A percentile compares a stretch with the other conserved stretches of the same genome.
These are phyloP conservation scores for Saccharata proteae DNA, from an alignment of 2,329 filamentous ascomycete genomes.

Conservation along the genomic window DNA sequence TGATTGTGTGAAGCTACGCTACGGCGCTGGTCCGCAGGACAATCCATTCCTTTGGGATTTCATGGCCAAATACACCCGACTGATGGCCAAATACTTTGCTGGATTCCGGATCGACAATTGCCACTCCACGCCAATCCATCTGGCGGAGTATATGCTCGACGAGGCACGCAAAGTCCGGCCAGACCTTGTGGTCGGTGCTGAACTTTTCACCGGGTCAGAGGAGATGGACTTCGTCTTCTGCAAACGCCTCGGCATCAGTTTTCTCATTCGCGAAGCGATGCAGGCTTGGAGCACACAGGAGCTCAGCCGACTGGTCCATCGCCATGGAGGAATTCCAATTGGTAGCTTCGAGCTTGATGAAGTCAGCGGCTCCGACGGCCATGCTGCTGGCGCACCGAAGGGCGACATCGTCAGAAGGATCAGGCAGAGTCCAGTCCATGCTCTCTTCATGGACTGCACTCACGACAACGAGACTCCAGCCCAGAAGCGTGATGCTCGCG, in stretches of 20 bases:
- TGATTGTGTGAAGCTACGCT: constrained; percentile 93
- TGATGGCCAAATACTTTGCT: constrained; percentile 89
- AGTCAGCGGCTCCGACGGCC: constrained; percentile 49
- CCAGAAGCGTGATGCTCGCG: constrained; percentile 86
- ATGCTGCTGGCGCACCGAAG: constrained; percentile 20
- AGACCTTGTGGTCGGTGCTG: constrained; percentile 82
- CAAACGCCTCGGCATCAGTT: constrained; percentile 79
- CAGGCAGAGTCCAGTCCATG: constrained; percentile 78
- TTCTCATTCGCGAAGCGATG: constrained; percentile 94
- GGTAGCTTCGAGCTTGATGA: constrained; percentile 96
- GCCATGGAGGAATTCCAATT: constrained; percentile 85
- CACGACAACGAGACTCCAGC: constrained; percentile 96
- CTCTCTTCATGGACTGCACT: constrained; percentile 97
- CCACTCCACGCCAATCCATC: constrained; percentile 87
- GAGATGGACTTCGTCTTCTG: constrained; percentile 95
- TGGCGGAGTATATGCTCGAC: constrained; percentile 90
- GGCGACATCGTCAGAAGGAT: constrained; percentile 66
- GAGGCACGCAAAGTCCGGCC: constrained; percentile 81
- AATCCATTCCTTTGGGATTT: constrained; percentile 92
- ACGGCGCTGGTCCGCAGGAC: constrained; percentile 67
- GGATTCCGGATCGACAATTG: constrained; percentile 97
- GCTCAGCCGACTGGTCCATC: constrained; percentile 82
- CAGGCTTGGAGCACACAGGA: constrained; percentile 94
- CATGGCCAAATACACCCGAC: constrained; percentile 84
- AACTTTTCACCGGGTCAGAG: constrained; percentile 91